Base-by-base conservation (phyloP, 768 basidiomycete species). In the Neoboletus subvelutipes region DNA sequence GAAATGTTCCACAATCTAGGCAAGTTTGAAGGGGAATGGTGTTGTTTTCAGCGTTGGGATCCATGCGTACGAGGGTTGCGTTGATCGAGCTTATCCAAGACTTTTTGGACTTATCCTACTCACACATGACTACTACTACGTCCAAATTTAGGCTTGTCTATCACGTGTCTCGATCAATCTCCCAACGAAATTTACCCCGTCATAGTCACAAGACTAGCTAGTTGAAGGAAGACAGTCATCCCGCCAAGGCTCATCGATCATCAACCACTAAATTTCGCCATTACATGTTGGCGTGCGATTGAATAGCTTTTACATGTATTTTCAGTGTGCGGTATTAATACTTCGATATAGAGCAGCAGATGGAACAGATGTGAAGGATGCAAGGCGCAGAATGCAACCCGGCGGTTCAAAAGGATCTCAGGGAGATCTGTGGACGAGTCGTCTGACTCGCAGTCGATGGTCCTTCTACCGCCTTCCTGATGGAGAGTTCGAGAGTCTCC, bases 391-490 rank as follows among this genome's bases (percentile, higher is more conserved):
- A 31, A 12, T 10, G 40, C 24, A 49, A 49, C 45, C 45, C 0
- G 28, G 34, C 1, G 5, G 7, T 56, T 75, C 61, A 90, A 65
- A 91, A 90, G 0, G 88, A 84, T 48, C 87, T 76, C 36, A 92
- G 70, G 3, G 89, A 92, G 50, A 92, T 92, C 68, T 91, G 89
- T 4, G 89, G 90, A 67, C 88, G 90, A 13, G 76, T 67, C 15
- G 72, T 62, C 64, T 79, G 75, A 22, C 64, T 54, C 12, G 68
- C 50, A 1, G 74, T 64, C 17, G 74, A 69, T 15, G 68, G 66
- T 5, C 81, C 79, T 31, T 83, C 84, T 0, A 95, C 80, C 5
- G 87, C 86, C 52, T 86, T 85, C 58, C 94, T 81, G 49, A 97
- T 82, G 1, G 89, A 87, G 43, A 80, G 78, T 69, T 98, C 95